Conservation (phyloP, 176 grass and related monocot species). For the Oryza australiensis region DNA sequence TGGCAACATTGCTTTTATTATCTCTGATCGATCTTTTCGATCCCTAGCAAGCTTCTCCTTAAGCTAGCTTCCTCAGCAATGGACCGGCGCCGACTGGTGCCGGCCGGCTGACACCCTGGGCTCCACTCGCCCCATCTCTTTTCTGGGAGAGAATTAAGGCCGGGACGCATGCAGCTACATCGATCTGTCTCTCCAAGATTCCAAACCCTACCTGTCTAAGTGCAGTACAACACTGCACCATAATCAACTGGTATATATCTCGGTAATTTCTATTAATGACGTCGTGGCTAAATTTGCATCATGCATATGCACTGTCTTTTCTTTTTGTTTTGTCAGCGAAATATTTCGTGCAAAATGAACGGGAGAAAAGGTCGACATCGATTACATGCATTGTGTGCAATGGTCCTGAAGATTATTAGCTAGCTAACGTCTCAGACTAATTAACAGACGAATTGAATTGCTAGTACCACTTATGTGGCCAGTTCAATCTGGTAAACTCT, state of each 20-base stretch:
- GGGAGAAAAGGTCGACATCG: background rate
- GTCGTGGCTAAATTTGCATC: background rate
- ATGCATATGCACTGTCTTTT: background rate
- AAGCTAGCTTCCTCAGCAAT: slow-evolving; percentile 32
- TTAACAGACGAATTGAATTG: background rate
- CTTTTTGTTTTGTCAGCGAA: background rate
- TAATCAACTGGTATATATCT: no score
- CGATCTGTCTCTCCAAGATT: background rate
- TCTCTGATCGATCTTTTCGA: background rate
- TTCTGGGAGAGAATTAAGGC: background rate
- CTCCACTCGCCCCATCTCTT: slow-evolving; percentile 19
- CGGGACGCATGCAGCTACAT: background rate
- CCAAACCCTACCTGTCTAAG: slow-evolving; percentile 10
- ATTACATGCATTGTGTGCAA: background rate
- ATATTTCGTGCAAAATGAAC: background rate
- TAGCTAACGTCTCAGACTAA: slow-evolving; percentile 21
- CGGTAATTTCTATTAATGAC: background rate
- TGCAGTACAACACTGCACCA: no score
- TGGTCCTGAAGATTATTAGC: background rate
- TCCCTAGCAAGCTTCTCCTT: slow-evolving; percentile 12
- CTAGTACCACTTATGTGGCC: background rate
- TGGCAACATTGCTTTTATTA: background rate
- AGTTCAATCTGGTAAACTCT: slow-evolving; percentile 25
- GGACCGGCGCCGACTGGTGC: slow-evolving; percentile 10
- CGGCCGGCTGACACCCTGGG: slow-evolving; percentile 22